Evolutionary conservation across 495 filamentous ascomycete species (phyloP), one percentile per base, ranked within the genome.

Genomic region (Neurospora tetrasperma): DNA sequence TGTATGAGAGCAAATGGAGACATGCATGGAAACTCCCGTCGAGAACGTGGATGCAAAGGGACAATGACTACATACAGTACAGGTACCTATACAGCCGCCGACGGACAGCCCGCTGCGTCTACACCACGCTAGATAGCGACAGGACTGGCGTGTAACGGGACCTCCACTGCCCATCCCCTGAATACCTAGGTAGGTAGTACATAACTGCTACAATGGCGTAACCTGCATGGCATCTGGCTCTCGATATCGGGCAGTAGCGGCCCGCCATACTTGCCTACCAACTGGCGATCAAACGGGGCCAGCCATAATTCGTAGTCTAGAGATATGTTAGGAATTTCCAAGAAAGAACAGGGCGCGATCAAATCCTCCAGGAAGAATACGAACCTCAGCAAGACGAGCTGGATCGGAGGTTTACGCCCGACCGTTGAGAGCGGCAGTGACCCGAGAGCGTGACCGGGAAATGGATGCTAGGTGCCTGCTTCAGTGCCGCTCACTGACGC

Each of bases 391-490:
- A 62, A 35, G 54, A 62, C 54, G 54, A 62, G 27, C 54, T 62
- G 54, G 54, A 62, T 38, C 35, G 35, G 27, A 39, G 31, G 31
- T 62, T 62, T 35, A 62, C 14, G 54, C 27, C 54, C 27, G 12
- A 35, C 27, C 54, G 54, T 62, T 62, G 54, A 35, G 54, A 54
- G 35, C 27, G 54, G 54, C 54, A 62, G 54, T 35, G 27, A 62
- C 54, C 54, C 54, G 54, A 62, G 54, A 62, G 54, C 54, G 54
- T 62, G 54, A 70, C 38, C 68, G 66, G 69, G 71, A 18, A 69
- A 69, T 71, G 54, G 70, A 40, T 44, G 72, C 71, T 74, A 38
- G 4, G 35, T 74, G 73, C 68, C 70, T 38, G 54, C 54, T 62
- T 5, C 5, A 39, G 5, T 62, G 54, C 35, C 12, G 27, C 54